Evolutionary conservation across 345 rosid genomes (phyloP).

Genomic region (Eucalyptus sp.): DNA sequence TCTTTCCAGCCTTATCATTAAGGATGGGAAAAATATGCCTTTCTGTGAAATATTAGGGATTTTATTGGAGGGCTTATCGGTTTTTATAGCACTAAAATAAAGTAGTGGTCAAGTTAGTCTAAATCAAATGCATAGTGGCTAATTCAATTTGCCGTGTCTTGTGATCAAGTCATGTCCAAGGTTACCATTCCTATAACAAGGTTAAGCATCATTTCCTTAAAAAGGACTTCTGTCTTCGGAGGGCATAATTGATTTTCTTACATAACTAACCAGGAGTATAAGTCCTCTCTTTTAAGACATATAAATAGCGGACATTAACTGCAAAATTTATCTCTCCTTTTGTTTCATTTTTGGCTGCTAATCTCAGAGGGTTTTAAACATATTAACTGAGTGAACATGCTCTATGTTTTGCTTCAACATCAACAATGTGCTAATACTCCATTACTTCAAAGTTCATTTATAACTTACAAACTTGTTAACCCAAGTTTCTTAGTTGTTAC

Average conservation of each 20-base stretch:
- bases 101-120: background rate
- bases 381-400: background rate
- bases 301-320: background rate
- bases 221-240: background rate
- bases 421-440: background rate
- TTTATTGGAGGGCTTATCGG: background rate
- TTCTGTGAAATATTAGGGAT: background rate
- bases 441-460: background rate
- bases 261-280: fast-evolving
- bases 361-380: background rate
- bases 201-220: background rate
- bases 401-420: background rate
- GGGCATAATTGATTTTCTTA: background rate
- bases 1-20: background rate
- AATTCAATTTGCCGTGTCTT: background rate
- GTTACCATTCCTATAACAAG: background rate
- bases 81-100: background rate
- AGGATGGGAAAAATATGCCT: background rate
- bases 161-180: background rate
- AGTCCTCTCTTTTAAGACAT: background rate
- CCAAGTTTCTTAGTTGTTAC: background rate
- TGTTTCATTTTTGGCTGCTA: background rate
- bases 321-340: background rate
- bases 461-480: background rate
- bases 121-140: background rate